phyloP scores from a whole-genome alignment of 1,284 basidiomycete genomes.

The Cryptococcus amylolentus region DNA sequence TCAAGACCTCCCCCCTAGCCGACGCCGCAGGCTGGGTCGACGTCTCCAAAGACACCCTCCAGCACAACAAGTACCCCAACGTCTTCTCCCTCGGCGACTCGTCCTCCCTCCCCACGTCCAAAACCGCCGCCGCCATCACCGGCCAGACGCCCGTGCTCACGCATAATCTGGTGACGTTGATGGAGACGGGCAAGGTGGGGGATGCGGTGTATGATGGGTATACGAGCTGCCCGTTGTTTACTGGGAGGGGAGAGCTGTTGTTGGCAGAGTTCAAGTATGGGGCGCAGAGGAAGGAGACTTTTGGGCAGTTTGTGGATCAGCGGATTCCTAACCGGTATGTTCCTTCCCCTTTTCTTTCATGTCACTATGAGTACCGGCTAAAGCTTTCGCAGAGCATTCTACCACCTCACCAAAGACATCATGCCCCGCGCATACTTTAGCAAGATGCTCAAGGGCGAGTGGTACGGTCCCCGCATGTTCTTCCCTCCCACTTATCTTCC shows the following conservation, averaged over 20 bases:
- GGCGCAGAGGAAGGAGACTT: slow-evolving; percentile 78
- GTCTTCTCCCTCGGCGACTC: slow-evolving; percentile 89
- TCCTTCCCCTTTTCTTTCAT: too few relatives aligned
- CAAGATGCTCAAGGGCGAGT: slow-evolving; percentile 63
- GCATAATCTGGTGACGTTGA: slow-evolving; percentile 75
- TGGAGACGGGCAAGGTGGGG: slow-evolving; percentile 67
- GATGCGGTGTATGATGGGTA: slow-evolving; percentile 74
- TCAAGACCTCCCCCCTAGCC: slow-evolving; percentile 73
- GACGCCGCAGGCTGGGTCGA: slow-evolving; percentile 84
- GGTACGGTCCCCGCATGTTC: slow-evolving; percentile 47
- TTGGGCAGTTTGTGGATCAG: slow-evolving; percentile 67
- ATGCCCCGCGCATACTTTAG: slow-evolving; percentile 90
- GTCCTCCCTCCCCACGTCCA: slow-evolving; percentile 86
- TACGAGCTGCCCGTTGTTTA: slow-evolving; percentile 53
- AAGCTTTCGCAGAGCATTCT: slow-evolving; percentile 62
- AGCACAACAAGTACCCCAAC: slow-evolving; percentile 76
- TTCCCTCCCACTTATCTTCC: slow-evolving; percentile 43
- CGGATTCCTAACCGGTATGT: slow-evolving; percentile 54
- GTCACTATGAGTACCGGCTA: neutral
- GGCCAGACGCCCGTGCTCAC: slow-evolving; percentile 87
- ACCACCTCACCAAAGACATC: slow-evolving; percentile 83
- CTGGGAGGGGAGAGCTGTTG: slow-evolving; percentile 61
- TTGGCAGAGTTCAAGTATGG: slow-evolving; percentile 85
- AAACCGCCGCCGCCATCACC: slow-evolving; percentile 92
- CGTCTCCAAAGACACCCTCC: slow-evolving; percentile 74